These are phyloP conservation scores for Ceratobasidium sp. DNA, from an alignment of 1,284 basidiomycete species.

Conservation along the genomic window DNA sequence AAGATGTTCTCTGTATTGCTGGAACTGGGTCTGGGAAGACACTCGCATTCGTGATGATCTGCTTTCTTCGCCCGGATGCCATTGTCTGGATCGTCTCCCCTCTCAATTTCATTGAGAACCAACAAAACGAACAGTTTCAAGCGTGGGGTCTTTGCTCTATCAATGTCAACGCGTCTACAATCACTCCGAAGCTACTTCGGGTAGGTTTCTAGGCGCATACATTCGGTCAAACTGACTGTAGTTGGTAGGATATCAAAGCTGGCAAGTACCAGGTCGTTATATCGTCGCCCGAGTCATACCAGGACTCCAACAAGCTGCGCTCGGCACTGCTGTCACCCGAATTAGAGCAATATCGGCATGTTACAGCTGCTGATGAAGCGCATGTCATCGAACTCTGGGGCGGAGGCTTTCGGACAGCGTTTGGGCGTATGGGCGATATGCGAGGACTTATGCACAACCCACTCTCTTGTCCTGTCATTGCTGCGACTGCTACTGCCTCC, in stretches of 20 bases:
- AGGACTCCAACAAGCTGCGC: background rate
- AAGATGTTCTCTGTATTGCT: background rate
- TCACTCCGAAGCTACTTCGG: too few species aligned
- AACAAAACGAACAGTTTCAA: background rate
- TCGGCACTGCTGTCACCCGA: background rate
- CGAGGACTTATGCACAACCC: background rate
- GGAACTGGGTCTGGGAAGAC: conserved; percentile 1
- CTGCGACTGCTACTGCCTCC: background rate
- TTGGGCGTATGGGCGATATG: background rate
- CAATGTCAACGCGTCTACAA: too few species aligned
- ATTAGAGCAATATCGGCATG: background rate
- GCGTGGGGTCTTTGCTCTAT: too few species aligned
- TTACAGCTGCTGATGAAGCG: conserved; percentile 1
- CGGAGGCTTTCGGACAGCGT: background rate
- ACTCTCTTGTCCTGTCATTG: background rate
- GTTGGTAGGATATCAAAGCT: background rate
- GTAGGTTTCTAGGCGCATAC: too few species aligned
- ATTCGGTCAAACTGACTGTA: background rate
- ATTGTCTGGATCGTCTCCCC: conserved; percentile 14
- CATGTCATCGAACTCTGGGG: background rate
- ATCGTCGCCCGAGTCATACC: conserved; percentile 14
- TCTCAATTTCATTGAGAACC: background rate
- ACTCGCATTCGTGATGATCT: background rate
- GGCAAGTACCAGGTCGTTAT: background rate
- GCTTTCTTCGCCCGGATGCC: background rate